Evolutionary conservation across 768 basidiomycete species (phyloP).

Genomic region (Guyanaporus albipodus): DNA sequence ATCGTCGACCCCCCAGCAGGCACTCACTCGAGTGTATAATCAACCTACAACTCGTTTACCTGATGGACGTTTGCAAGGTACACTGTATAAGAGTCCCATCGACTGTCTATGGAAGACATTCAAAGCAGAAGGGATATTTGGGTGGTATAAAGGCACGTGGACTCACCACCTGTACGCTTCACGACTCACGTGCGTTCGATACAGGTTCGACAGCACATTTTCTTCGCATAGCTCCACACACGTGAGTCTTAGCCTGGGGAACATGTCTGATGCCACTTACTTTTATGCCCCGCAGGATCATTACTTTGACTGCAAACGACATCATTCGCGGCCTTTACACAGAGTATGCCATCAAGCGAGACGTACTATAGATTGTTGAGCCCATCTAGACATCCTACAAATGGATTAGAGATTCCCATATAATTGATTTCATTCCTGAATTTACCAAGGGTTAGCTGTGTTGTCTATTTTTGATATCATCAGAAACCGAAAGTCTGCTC

Average conservation of each 20-base stretch:
- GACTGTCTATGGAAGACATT: slow-evolving; percentile 98
- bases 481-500: too few species aligned
- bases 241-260: slow-evolving; percentile 45
- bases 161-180: not conserved
- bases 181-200: not conserved
- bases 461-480: too few species aligned
- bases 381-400: not conserved
- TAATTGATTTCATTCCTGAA: too few species aligned
- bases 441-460: too few species aligned
- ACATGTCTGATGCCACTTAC: slow-evolving; percentile 1
- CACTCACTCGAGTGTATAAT: slow-evolving; percentile 93
- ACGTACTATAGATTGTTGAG: slow-evolving; percentile 8
- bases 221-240: slow-evolving; percentile 87
- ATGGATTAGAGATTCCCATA: not conserved
- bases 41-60: slow-evolving; percentile 76
- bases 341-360: slow-evolving; percentile 25
- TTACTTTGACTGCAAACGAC: slow-evolving; percentile 88
- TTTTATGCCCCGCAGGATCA: slow-evolving; percentile 49
- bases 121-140: slow-evolving; percentile 80
- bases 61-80: slow-evolving; percentile 67
- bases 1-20: slow-evolving; percentile 38
- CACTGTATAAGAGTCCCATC: slow-evolving; percentile 86
- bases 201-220: slow-evolving; percentile 92
- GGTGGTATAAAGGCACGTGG: slow-evolving; percentile 88
- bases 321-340: slow-evolving; percentile 69